These are phyloP conservation scores for Phytopythium oedochilum DNA, from an alignment of 352 stramenopile genomes.

Conservation along the genomic window DNA sequence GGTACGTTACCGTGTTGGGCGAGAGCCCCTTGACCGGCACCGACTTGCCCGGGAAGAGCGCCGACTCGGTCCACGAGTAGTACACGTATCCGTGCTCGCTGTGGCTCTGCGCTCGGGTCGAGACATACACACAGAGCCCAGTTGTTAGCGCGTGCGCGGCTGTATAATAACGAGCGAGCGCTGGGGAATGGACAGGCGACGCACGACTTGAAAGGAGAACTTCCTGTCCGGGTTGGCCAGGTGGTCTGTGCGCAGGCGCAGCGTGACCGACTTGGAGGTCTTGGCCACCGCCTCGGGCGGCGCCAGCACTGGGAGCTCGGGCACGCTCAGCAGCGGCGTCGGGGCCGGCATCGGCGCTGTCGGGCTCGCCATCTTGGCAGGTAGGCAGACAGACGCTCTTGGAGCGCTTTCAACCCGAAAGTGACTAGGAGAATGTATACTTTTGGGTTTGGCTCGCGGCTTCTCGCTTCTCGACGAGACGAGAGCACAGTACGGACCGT, in stretches of 20 bases:
- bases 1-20: conserved; percentile 49
- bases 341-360: conserved; percentile 31
- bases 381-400: no score
- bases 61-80: conserved; percentile 82
- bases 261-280: conserved; percentile 68
- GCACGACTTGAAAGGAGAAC: conserved; percentile 59
- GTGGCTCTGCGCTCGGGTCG: conserved; percentile 33
- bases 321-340: conserved; percentile 20
- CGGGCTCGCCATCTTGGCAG: neutral
- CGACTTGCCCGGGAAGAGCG: conserved; percentile 45
- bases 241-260: conserved; percentile 39
- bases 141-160: neutral
- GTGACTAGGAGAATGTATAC: conserved; percentile 1
- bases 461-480: neutral
- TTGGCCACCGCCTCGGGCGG: conserved; percentile 66
- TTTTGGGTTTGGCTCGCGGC: no score
- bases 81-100: conserved; percentile 86
- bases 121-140: neutral
- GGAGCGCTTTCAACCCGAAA: neutral
- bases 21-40: conserved; percentile 65
- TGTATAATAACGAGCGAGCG: no score
- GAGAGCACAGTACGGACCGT: neutral
- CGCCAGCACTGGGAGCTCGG: conserved; percentile 51
- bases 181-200: neutral
- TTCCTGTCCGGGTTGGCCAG: conserved; percentile 28